These are phyloP conservation scores for Melampsora americana DNA, from an alignment of 1,284 basidiomycete species.

Conservation along the genomic window DNA sequence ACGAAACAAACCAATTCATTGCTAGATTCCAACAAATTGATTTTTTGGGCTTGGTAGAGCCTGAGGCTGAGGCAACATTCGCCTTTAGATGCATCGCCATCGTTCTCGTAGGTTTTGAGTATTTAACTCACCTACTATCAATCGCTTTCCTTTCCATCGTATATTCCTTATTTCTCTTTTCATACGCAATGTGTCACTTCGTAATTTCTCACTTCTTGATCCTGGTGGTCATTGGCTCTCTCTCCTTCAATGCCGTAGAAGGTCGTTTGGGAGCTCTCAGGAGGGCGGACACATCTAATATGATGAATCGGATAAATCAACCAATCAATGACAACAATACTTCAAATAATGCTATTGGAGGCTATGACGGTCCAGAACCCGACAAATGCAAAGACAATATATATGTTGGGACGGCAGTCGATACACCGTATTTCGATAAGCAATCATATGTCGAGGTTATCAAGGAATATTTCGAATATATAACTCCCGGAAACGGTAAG, in stretches of 20 bases:
- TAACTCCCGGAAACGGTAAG: slow-evolving; percentile 12
- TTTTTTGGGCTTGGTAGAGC: no score
- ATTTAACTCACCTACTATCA: no score
- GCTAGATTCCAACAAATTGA: no score
- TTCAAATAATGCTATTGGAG: not conserved
- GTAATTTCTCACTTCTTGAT: not conserved
- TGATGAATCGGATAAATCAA: not conserved
- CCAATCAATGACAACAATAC: not conserved
- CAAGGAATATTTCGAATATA: not conserved
- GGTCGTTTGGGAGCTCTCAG: not conserved
- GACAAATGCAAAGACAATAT: not conserved
- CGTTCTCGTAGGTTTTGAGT: no score
- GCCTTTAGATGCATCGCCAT: no score
- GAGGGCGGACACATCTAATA: not conserved
- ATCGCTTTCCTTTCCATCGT: no score
- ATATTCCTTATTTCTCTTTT: not conserved
- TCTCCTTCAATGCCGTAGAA: not conserved
- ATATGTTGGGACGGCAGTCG: not conserved
- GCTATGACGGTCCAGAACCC: not conserved
- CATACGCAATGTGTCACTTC: not conserved
- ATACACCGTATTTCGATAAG: not conserved
- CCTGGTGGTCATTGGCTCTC: not conserved
- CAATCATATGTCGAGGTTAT: not conserved
- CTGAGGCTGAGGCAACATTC: no score
- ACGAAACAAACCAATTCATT: no score